Evolutionary conservation across 2,329 filamentous ascomycete genomes (phyloP).

Genomic region (Zasmidium cellare): DNA sequence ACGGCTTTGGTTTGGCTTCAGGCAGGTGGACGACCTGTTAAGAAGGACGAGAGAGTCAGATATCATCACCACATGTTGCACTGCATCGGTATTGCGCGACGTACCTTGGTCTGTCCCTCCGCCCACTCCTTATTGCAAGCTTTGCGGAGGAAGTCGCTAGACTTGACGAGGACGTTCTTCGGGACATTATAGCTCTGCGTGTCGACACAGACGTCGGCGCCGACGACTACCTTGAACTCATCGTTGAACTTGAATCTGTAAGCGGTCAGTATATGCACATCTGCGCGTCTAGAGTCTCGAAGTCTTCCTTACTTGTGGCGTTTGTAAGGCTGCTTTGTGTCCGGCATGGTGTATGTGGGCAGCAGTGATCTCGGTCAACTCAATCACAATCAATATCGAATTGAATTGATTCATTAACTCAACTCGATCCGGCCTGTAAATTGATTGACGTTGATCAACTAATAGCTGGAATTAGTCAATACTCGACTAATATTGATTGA

Average conservation of each 20-base stretch:
- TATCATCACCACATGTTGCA: background rate
- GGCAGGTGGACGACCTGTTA: constrained; percentile 9
- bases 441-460: too few species aligned
- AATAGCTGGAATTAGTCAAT: too few species aligned
- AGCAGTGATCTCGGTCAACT: too few species aligned
- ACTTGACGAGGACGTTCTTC: background rate
- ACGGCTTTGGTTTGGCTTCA: constrained; percentile 6
- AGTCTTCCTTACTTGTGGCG: constrained; percentile 9
- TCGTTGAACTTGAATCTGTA: constrained; percentile 1
- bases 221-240: constrained; percentile 1
- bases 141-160: constrained; percentile 17
- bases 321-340: background rate
- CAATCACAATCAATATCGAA: too few species aligned
- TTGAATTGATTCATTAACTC: too few species aligned
- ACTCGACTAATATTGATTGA: too few species aligned
- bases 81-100: background rate
- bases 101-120: constrained; percentile 3
- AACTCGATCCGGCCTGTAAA: too few species aligned
- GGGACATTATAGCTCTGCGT: background rate
- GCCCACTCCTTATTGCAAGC: constrained; percentile 14
- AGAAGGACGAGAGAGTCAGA: background rate
- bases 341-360: too few species aligned
- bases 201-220: background rate
- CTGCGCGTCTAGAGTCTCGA: background rate
- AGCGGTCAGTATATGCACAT: too few species aligned